These are phyloP conservation scores for Colletotrichum scovillei DNA, from an alignment of 2,329 filamentous ascomycete genomes.

Conservation along the genomic window DNA sequence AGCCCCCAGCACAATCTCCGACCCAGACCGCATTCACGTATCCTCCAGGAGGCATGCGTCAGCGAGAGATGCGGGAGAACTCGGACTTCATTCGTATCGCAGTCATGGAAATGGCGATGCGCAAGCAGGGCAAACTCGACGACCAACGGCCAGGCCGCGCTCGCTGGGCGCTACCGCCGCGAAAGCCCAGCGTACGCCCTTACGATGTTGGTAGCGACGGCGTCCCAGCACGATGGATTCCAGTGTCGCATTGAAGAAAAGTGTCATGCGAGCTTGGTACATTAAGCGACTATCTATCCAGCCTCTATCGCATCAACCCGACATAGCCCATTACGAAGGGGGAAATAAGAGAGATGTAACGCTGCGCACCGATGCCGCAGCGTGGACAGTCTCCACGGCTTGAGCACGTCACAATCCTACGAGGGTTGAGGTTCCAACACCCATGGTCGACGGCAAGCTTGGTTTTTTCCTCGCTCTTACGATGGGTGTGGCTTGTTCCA, in stretches of 20 bases:
- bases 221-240: constrained; percentile 69
- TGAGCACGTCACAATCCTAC: constrained; percentile 22
- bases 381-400: not conserved
- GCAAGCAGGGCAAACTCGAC: constrained; percentile 73
- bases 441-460: constrained; percentile 19
- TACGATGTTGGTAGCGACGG: constrained; percentile 70
- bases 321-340: not conserved
- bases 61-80: constrained; percentile 77
- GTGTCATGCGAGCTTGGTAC: not conserved
- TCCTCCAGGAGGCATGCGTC: constrained; percentile 63
- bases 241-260: constrained; percentile 41
- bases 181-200: constrained; percentile 62
- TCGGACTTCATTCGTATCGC: constrained; percentile 77
- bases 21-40: constrained; percentile 46
- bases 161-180: constrained; percentile 75
- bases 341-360: not conserved
- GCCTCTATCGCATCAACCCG: not conserved
- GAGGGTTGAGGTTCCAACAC: not conserved
- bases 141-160: constrained; percentile 74
- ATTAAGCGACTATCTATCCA: not conserved
- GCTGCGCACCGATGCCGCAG: constrained; percentile 22
- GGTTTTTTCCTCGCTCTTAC: constrained; percentile 11
- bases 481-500: not conserved
- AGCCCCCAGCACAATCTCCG: constrained; percentile 46
- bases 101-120: constrained; percentile 80